phyloP scores from a whole-genome alignment of 2,329 filamentous ascomycete species.

The Pestalotiopsis sp. region DNA sequence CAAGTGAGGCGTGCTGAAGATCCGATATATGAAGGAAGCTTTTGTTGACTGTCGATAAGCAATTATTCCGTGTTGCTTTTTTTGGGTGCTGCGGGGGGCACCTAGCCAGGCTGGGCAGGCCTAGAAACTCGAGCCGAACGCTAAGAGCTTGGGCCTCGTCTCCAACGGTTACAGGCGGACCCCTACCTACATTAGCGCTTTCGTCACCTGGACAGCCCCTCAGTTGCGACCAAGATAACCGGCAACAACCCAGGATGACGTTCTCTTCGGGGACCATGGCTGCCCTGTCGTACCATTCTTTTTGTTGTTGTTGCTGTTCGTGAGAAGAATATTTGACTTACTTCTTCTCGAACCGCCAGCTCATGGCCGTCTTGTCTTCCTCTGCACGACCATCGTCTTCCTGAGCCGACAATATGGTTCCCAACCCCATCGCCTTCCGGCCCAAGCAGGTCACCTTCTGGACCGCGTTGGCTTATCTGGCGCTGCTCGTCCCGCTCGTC shows the following conservation, averaged over 20 bases:
- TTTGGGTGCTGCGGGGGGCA: background rate
- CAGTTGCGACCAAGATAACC: background rate
- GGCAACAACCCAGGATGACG: background rate
- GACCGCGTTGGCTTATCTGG: constrained; percentile 72
- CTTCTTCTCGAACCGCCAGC: background rate
- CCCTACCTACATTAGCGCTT: background rate
- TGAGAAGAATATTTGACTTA: background rate
- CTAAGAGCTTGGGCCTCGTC: background rate
- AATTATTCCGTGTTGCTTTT: background rate
- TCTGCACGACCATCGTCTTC: background rate
- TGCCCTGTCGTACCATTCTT: background rate
- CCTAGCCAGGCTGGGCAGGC: background rate
- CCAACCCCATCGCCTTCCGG: constrained; percentile 74
- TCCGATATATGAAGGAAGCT: background rate
- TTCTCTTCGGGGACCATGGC: background rate
- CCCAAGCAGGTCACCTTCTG: constrained; percentile 82
- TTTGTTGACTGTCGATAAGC: background rate
- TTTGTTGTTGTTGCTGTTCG: background rate
- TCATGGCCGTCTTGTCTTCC: background rate
- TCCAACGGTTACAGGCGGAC: background rate
- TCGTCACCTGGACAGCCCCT: background rate
- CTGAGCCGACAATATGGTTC: constrained; percentile 4
- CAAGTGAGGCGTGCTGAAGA: background rate
- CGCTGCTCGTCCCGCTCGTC: constrained; percentile 72
- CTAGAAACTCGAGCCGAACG: background rate